These are phyloP conservation scores for Cladosporium sp. DNA, from an alignment of 2,329 filamentous ascomycete species.

Conservation along the genomic window DNA sequence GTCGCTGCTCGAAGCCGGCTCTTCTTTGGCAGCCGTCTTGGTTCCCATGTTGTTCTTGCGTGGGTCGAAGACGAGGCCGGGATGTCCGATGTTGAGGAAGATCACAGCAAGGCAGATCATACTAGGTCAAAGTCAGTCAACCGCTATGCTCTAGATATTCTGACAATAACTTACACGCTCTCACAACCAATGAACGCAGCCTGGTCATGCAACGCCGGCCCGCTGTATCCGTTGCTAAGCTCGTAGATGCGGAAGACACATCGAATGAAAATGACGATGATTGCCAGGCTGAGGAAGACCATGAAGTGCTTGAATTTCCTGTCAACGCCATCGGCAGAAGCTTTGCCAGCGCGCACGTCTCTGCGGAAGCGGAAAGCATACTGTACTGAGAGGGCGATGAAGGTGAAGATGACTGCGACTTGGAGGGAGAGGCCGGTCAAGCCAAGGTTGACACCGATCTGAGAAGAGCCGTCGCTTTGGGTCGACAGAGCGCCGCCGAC, in stretches of 20 bases:
- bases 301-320: slow-evolving; percentile 52
- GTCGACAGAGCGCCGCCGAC: slow-evolving; percentile 47
- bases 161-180: slow-evolving; percentile 22
- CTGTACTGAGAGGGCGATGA: slow-evolving; percentile 36
- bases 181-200: slow-evolving; percentile 22
- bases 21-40: neutral
- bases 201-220: slow-evolving; percentile 39
- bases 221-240: slow-evolving; percentile 58
- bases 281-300: slow-evolving; percentile 50
- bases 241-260: slow-evolving; percentile 63
- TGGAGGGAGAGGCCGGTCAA: slow-evolving; percentile 61
- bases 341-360: neutral
- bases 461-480: slow-evolving; percentile 24
- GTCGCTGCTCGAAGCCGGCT: slow-evolving; percentile 1
- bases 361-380: slow-evolving; percentile 3
- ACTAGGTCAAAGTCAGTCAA: neutral
- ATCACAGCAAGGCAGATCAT: slow-evolving; percentile 7
- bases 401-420: slow-evolving; percentile 54
- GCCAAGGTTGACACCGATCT: slow-evolving; percentile 57
- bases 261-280: slow-evolving; percentile 58
- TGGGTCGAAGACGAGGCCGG: slow-evolving; percentile 6
- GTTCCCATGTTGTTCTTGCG: neutral
- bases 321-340: neutral
- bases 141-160: neutral
- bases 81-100: slow-evolving; percentile 7